phyloP scores from a whole-genome alignment of 2,329 filamentous ascomycete species.

The Juglanconis sp. region DNA sequence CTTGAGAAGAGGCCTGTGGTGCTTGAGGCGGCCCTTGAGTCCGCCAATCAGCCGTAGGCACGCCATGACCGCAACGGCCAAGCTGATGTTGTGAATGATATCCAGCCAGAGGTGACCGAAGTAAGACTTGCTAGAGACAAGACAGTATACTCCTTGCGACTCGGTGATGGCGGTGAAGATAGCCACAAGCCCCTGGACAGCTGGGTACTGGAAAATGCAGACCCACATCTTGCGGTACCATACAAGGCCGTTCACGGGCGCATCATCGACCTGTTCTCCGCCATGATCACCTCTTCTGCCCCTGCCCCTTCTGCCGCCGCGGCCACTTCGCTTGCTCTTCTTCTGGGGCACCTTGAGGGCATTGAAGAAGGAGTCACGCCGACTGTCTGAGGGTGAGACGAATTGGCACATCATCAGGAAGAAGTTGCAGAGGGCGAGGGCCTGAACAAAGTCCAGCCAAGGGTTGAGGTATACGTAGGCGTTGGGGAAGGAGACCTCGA shows the following conservation, averaged over 20 bases:
- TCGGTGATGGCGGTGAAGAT: slow-evolving; percentile 34
- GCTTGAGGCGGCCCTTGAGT: slow-evolving; percentile 24
- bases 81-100: slow-evolving; percentile 25
- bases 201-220: slow-evolving; percentile 39
- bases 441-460: slow-evolving; percentile 37
- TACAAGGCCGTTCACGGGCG: slow-evolving; percentile 25
- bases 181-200: slow-evolving; percentile 36
- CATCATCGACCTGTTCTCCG: slow-evolving; percentile 11
- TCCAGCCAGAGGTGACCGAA: slow-evolving; percentile 31
- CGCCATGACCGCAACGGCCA: slow-evolving; percentile 24
- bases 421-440: slow-evolving; percentile 39
- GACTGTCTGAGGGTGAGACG: slow-evolving; percentile 32
- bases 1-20: slow-evolving; percentile 30
- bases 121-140: slow-evolving; percentile 25
- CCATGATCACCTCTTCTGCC: background rate
- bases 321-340: slow-evolving; percentile 19
- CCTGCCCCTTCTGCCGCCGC: slow-evolving; percentile 9
- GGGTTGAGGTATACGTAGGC: slow-evolving; percentile 37
- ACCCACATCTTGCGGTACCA: slow-evolving; percentile 33
- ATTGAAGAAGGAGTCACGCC: slow-evolving; percentile 34
- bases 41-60: slow-evolving; percentile 27
- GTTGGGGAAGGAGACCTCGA: slow-evolving; percentile 35
- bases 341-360: slow-evolving; percentile 29
- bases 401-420: slow-evolving; percentile 43
- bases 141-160: slow-evolving; percentile 28